Base-by-base conservation (phyloP, 306 rosid genomes). In the Rosa chinensis region DNA sequence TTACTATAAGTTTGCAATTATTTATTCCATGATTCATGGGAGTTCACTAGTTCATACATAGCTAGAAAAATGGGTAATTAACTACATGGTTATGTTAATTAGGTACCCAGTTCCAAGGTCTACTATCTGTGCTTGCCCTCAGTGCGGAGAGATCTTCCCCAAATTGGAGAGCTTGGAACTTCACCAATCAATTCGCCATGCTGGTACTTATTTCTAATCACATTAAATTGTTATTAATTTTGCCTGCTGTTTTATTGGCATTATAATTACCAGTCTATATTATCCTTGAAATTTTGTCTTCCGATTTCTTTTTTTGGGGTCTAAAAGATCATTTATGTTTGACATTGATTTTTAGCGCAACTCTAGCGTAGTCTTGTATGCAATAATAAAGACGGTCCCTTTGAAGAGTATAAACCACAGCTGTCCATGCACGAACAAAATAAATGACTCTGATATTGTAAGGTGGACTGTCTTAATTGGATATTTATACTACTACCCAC, bases 161-260 rank as follows among this genome's bases (percentile, higher is more conserved):
- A 93, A 96, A 83, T 77, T 87, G 66, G 99, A 96, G 81, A 91
- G 89, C 78, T 82, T 93, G 85, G 96, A 96, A 82, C 94, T 90
- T 87, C 99, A 96, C 84, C 98, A 93, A 80, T 91, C 93, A 73
- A 84, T 89, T 86, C 98, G 94, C 44, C 99, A 96, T 83, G 98
- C 99, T 10, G 99, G 99, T 96, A 93, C 44, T 2, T 45, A 21
- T 37, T 37, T 8, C 1, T 8, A 9, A 25, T 61, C 18, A 10
- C 18, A 39, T 66, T 66, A 35, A 32, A 6, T 35, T 12, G 14
- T 2, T 21, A 21, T 12, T 1, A 61, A 25, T 10, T 61, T 61
- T 61, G 11, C 18, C 40, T 4, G 40, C 67, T 21, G 28, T 58
- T 48, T 53, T 53, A 18, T 16, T 16, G 2, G 55, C 16, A 0